These are phyloP conservation scores for Lachnellula arida DNA, from an alignment of 2,329 filamentous ascomycete genomes.

Conservation along the genomic window DNA sequence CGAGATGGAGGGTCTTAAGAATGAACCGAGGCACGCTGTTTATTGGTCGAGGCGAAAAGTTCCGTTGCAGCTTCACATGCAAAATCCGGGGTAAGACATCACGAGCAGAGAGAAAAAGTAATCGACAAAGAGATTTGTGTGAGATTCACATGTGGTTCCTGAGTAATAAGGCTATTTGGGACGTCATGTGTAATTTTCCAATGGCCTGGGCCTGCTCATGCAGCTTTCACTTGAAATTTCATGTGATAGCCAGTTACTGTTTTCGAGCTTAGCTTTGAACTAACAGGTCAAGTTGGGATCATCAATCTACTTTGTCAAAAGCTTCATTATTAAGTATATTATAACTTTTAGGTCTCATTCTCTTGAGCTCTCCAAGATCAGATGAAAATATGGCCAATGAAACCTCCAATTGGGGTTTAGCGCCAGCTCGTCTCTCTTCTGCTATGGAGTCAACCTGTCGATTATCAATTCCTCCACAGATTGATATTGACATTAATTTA, in stretches of 20 bases:
- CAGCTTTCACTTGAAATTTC: background rate
- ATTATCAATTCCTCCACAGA: too few relatives aligned
- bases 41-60: background rate
- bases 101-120: background rate
- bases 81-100: background rate
- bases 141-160: background rate
- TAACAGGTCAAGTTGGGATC: too few relatives aligned
- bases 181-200: background rate
- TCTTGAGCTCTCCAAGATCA: too few relatives aligned
- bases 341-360: too few relatives aligned
- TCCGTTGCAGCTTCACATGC: background rate
- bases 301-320: too few relatives aligned
- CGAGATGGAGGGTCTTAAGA: background rate
- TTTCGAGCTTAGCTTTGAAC: too few relatives aligned
- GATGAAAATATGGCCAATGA: too few relatives aligned
- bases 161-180: background rate
- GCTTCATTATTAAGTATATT: too few relatives aligned
- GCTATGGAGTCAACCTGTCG: too few relatives aligned
- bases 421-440: too few relatives aligned
- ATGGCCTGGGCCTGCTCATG: background rate
- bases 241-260: background rate
- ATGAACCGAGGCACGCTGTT: background rate
- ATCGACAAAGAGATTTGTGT: background rate
- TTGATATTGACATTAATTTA: too few relatives aligned
- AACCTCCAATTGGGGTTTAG: too few relatives aligned